Base-by-base conservation (phyloP, 495 filamentous ascomycete species). In the Cairneyella variabilis region DNA sequence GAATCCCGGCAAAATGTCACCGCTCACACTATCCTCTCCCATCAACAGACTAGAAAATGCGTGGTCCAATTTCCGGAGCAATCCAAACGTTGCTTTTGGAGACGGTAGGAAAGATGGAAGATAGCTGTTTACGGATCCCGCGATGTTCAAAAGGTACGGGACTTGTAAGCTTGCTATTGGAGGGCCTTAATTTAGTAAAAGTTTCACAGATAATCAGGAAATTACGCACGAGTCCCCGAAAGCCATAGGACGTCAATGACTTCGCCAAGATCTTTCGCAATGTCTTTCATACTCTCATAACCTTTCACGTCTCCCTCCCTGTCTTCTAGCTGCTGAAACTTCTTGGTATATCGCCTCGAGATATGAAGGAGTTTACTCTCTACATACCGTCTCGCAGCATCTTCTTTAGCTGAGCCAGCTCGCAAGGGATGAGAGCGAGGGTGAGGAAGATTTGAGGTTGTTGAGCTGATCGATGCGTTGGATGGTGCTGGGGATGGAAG, bases 171-270 rank as follows among this genome's bases (percentile, higher is more conserved):
- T 81, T 27, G 90, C 89, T 92, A 59, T 17, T 11, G 4, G 17
- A 37, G n/a, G 28, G 25, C 17, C 21, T 9, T 6, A 22, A 26
- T 2, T 38, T 30, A 17, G 27, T 45, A 17, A 38, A 38, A 16
- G 12, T 27, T 7, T n/a, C 9, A 17, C n/a, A 47, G 11, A 57
- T 34, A n/a, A 18, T 48, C 22, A 37, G 30, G 22, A 38, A 30
- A 10, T 14, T n/a, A 56, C 18, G 63, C 89, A 93, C 89, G 89
- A 9, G 89, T 93, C 2, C 87, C 87, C 37, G 80, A 86, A 21
- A 85, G 73, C 91, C 91, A 96, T 7, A 95, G 66, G 10, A 91
- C 78, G 69, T 92, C 84, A 14, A 92, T 69, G 14, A 92, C 54
- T 6, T 68, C 71, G 36, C 90, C 85, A 0, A 95, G 65, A 63